Base-by-base conservation (phyloP, 192 early-diverging fungal species). In the Chytriomyces confervae region DNA sequence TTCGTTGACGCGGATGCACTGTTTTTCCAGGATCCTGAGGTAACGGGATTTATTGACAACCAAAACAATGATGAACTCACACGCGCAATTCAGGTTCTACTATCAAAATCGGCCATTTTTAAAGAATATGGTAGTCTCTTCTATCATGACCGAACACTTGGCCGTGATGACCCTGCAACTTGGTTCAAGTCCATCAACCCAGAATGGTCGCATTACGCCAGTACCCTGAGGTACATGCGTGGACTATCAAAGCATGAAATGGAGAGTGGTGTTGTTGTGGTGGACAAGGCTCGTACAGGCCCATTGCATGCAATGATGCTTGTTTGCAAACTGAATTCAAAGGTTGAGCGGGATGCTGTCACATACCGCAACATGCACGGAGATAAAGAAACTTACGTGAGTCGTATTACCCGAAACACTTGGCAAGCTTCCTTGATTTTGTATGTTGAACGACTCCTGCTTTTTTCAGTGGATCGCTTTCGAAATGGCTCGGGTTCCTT, bases 1-100 rank as follows among this genome's bases (percentile, higher is more conserved):
- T 82, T 93, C 67, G 81, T 93, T 57, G 92, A 93, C 79, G 87
- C 92, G 7, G 92, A 93, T 76, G 92, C 89, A 1, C 81, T 90
- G 44, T 91, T 92, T 65, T 77, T 93, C 50, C 86, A 90, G 72
- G 77, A 83, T 70, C 92, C 92, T 0, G 84, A 83, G 53, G 53
- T 57, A 20, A 20, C 13, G 0, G 53, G 20, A 27, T 27, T 27
- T 27, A 27, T 27, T 57, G 53, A 57, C 13, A 20, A 57, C 53
- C 53, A 20, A 57, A n/a, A 20, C 53, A 20, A n/a, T 57, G 3
- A 36, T 36, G 36, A 36, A 36, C 36, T 57, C 16, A 20, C 53
- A 57, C 20, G 16, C 53, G 3, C 3, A 57, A 36, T 36, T 36
- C 36, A 36, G 47, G 69, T 72, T 5, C 44, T 92, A 7, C 91